phyloP scores from a whole-genome alignment of 306 rosid species.

The Castanopsis chinensis region DNA sequence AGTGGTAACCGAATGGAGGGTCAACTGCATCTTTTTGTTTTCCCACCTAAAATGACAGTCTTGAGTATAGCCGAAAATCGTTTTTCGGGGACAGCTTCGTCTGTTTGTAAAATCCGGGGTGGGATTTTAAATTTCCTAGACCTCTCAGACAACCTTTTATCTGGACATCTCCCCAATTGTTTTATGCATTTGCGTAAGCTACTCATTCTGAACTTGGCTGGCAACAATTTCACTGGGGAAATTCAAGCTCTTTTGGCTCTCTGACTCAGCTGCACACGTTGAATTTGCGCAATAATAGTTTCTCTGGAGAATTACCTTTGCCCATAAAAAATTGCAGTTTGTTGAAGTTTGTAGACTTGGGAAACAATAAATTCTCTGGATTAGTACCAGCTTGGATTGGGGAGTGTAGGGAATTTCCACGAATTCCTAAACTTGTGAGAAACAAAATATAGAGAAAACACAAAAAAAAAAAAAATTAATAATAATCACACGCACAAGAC shows the following conservation, averaged over 20 bases:
- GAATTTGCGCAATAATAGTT: background rate
- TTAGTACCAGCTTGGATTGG: slow-evolving; percentile 17
- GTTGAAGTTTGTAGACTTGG: slow-evolving; percentile 15
- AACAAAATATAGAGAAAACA: too few relatives aligned
- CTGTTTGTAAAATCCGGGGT: too few relatives aligned
- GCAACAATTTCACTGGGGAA: slow-evolving; percentile 13
- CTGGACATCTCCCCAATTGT: slow-evolving; percentile 12
- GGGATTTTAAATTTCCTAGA: background rate
- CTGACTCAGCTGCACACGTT: background rate
- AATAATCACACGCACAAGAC: too few relatives aligned
- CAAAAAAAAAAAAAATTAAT: too few relatives aligned
- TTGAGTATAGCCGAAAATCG: too few relatives aligned
- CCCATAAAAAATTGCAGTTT: slow-evolving; percentile 14
- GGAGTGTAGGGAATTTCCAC: too few relatives aligned
- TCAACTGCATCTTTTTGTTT: too few relatives aligned
- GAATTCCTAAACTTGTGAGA: too few relatives aligned
- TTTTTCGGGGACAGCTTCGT: too few relatives aligned
- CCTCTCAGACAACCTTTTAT: slow-evolving; percentile 16
- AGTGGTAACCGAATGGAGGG: too few relatives aligned
- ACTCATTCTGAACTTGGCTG: background rate
- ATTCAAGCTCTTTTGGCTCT: background rate
- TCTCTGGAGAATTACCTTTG: slow-evolving; percentile 24
- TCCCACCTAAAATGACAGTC: too few relatives aligned
- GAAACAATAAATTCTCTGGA: slow-evolving; percentile 21
- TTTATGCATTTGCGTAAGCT: background rate